Evolutionary conservation across 2,329 filamentous ascomycete genomes (phyloP), one percentile per base, ranked within the genome.

Genomic region (Tolypocladium ophioglossoides): DNA sequence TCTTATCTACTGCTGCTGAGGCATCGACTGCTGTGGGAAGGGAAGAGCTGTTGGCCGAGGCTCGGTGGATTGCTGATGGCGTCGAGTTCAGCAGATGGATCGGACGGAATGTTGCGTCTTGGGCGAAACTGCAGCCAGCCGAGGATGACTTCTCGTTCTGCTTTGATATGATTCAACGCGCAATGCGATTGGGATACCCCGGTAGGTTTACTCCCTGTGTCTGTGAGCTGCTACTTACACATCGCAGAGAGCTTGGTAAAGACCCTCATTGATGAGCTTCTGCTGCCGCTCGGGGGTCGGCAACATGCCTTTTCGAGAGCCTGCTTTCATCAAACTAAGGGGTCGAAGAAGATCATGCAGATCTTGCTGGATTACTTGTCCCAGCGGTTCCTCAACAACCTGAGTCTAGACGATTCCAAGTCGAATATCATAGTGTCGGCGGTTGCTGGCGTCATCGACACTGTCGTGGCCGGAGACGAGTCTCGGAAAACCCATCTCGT

Each of bases 11-110:
- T 12, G 68, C 74, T 12, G 79, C 80, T 0, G 80, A 84, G 57
- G 84, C 83, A 7, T 74, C 81, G 52, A 70, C 76, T 30, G 60
- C 77, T 2, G 64, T 78, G 10, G 75, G 74, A 4, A 62, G 66
- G 18, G 70, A 71, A 22, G 60, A 62, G 0, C 37, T 60, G 2
- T 51, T 52, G 1, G 32, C 60, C 54, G 20, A 65, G 22, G 59
- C 63, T 7, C 58, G 59, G 14, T 95, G 89, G 88, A 63, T 89
- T 37, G 76, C 81, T 0, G 78, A 84, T 58, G 85, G 86, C 4
- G 74, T 73, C 30, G 67, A 77, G 20, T 95, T 88, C 70, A 78
- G 81, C 14, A 70, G 70, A 34, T 96, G 91, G 91, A 68, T 96
- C 40, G 86, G 84, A 2, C 70, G 68, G 16, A 88, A 84, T 64